Percentiles rank a stretch among this genome's conserved stretches.
Conservation (phyloP, 805 yeast genomes). For the Kluyveromyces starmeri region DNA sequence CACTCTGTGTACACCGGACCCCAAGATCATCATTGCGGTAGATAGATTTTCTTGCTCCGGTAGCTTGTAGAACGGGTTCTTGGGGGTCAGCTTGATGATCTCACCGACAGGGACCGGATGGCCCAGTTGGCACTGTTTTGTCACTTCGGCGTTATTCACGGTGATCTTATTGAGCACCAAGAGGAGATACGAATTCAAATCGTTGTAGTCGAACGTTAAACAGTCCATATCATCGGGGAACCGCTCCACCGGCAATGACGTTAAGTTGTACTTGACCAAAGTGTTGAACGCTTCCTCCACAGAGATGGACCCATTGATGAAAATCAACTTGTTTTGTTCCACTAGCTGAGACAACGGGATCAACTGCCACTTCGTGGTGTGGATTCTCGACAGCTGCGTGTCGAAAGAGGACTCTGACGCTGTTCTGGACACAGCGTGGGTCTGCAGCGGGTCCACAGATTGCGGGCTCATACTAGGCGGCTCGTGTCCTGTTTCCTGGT, state of each 20-base stretch:
- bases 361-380: conserved; percentile 54
- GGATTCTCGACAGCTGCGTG: conserved; percentile 15
- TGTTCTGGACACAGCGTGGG: conserved; percentile 34
- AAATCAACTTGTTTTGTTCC: conserved; percentile 67
- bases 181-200: conserved; percentile 76
- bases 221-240: conserved; percentile 53
- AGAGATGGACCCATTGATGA: conserved; percentile 55
- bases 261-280: conserved; percentile 60
- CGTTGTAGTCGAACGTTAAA: conserved; percentile 85
- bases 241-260: conserved; percentile 74
- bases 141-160: conserved; percentile 27
- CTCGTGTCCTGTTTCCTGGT: background rate
- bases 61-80: conserved; percentile 79
- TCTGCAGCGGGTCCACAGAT: background rate
- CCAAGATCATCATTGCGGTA: conserved; percentile 75
- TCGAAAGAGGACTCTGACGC: conserved; percentile 21
- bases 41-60: conserved; percentile 60
- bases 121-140: conserved; percentile 66
- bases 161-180: conserved; percentile 69
- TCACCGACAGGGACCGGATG: conserved; percentile 87
- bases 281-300: conserved; percentile 87
- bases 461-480: background rate
- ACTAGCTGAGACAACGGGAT: conserved; percentile 64
- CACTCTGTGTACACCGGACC: conserved; percentile 92
- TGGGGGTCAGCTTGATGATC: conserved; percentile 75